Conservation (phyloP, 768 basidiomycete species). For the Myochromella boudieri region DNA sequence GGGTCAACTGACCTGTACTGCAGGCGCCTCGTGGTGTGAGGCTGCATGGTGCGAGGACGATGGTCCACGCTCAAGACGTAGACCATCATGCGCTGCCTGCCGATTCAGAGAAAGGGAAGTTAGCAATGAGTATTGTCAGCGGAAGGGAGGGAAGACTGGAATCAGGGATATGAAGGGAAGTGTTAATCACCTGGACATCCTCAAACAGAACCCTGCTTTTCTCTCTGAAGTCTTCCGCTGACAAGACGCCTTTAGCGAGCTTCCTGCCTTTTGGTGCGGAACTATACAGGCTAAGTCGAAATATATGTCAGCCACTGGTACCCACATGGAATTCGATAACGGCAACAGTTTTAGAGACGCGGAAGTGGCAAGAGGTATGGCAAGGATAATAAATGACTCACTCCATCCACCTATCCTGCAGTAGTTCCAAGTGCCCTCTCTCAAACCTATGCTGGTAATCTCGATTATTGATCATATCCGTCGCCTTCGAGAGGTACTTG, state of each 20-base stretch:
- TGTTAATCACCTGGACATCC: conserved; percentile 22
- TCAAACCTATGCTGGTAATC: conserved; percentile 20
- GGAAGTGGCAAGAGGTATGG: neutral
- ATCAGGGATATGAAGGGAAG: too few relatives aligned
- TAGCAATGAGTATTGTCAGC: neutral
- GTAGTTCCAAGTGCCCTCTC: conserved; percentile 16
- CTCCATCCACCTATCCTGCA: conserved; percentile 23
- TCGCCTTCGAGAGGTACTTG: conserved; percentile 19
- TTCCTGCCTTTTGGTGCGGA: conserved; percentile 23
- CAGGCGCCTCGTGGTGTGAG: conserved; percentile 1
- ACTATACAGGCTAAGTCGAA: conserved; percentile 19
- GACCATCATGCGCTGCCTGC: conserved; percentile 14
- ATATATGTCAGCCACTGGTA: too few relatives aligned
- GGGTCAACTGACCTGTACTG: conserved; percentile 12
- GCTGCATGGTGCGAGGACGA: conserved; percentile 9
- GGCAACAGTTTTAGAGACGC: conserved; percentile 1
- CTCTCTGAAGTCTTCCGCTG: conserved; percentile 22
- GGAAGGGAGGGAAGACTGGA: too few relatives aligned
- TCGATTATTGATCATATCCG: conserved; percentile 21
- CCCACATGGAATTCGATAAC: too few relatives aligned
- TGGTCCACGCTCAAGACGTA: conserved; percentile 9
- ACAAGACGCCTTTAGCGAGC: conserved; percentile 18
- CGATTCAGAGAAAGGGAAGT: neutral
- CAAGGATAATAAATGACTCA: conserved; percentile 13
- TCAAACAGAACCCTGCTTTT: conserved; percentile 16